These are phyloP conservation scores for Aspergillus jensenii DNA, from an alignment of 2,329 filamentous ascomycete genomes.

Conservation along the genomic window DNA sequence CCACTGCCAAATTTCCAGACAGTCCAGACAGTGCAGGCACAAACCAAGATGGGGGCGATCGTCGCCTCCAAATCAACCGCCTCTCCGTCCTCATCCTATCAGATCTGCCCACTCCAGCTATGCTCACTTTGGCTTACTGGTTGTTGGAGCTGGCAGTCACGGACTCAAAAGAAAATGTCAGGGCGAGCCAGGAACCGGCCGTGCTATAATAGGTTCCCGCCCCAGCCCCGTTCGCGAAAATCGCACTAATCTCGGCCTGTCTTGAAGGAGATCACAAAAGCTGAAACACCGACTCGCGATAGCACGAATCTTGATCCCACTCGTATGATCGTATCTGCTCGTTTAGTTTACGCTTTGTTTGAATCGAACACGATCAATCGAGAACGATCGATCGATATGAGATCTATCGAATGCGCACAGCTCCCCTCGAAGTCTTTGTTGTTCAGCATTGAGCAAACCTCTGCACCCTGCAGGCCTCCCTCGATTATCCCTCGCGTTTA, in stretches of 20 bases:
- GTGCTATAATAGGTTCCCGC: background rate
- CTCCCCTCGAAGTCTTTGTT: no score
- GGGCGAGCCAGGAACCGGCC: no score
- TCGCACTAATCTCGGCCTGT: background rate
- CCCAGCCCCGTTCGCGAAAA: background rate
- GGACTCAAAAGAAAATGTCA: background rate
- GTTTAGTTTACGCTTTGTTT: no score
- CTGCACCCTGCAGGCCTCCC: background rate
- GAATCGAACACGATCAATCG: no score
- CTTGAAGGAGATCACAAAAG: background rate
- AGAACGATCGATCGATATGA: no score
- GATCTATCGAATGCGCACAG: no score
- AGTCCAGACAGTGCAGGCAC: background rate
- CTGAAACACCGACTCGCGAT: conserved; percentile 7
- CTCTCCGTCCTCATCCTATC: no score
- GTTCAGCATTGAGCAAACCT: no score
- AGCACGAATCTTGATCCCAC: conserved; percentile 3
- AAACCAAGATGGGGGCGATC: background rate
- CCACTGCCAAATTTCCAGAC: background rate
- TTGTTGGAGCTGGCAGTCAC: background rate
- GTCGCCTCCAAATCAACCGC: background rate
- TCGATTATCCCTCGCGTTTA: background rate
- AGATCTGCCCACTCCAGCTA: no score
- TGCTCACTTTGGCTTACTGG: no score
- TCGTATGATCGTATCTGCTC: no score